Conservation (phyloP, 805 yeast species). For the Wickerhamomyces rabaulensis region DNA sequence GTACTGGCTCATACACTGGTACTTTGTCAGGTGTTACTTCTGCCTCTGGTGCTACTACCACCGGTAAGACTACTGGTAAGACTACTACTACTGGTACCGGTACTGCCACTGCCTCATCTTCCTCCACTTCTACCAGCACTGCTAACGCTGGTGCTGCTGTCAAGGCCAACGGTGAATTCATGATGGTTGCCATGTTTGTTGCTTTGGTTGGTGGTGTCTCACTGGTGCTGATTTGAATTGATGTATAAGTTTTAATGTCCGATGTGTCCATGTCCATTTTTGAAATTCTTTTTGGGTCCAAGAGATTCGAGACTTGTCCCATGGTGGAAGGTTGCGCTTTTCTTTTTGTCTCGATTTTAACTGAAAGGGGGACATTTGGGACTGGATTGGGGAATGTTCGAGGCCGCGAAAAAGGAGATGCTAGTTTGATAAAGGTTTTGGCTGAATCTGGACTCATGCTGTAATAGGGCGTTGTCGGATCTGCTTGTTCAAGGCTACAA, state of each 20-base stretch:
- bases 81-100: neutral
- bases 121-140: constrained; percentile 21
- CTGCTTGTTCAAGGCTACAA: too few species aligned
- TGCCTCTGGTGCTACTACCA: constrained; percentile 7
- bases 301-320: neutral
- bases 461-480: too few species aligned
- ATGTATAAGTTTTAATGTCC: neutral
- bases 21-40: constrained; percentile 4
- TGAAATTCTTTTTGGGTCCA: neutral
- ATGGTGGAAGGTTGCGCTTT: neutral
- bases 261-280: neutral
- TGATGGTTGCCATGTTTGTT: constrained; percentile 19
- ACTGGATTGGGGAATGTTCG: neutral
- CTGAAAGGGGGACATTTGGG: neutral
- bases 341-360: neutral
- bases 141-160: constrained; percentile 22
- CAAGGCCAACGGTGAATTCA: constrained; percentile 6
- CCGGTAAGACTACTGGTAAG: constrained; percentile 4
- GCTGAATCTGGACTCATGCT: neutral
- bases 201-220: constrained; percentile 34
- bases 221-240: constrained; percentile 27
- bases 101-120: constrained; percentile 8
- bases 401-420: neutral
- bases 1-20: constrained; percentile 53
- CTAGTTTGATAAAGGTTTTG: neutral